Evolutionary conservation across 1,284 basidiomycete species (phyloP).

Genomic region (Vanrija sp.): DNA sequence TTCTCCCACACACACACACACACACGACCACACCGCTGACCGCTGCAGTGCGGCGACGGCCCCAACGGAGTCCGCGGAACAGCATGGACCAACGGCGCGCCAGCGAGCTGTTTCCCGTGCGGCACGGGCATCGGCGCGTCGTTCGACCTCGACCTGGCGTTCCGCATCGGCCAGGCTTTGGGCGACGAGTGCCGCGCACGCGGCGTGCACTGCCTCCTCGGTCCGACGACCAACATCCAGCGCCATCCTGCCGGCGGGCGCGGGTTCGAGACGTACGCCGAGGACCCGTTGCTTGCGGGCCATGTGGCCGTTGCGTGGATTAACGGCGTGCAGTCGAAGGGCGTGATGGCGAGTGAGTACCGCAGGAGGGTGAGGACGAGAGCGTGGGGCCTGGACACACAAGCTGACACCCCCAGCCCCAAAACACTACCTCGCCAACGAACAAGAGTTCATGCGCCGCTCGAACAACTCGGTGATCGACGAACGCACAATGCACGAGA

Average conservation of each 20-base stretch:
- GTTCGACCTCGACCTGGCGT: constrained; percentile 64
- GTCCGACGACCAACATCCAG: constrained; percentile 76
- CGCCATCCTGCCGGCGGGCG: constrained; percentile 69
- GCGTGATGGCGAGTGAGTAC: constrained; percentile 57
- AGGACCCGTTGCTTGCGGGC: constrained; percentile 67
- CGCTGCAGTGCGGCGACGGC: constrained; percentile 19
- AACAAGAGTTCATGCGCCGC: constrained; percentile 52
- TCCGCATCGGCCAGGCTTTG: constrained; percentile 59
- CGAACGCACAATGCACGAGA: constrained; percentile 68
- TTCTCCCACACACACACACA: no score
- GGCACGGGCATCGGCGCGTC: constrained; percentile 71
- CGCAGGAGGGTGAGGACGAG: no score
- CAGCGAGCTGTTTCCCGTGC: constrained; percentile 37
- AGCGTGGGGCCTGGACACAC: not conserved
- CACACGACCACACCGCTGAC: no score
- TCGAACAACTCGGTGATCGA: constrained; percentile 52
- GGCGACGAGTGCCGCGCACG: constrained; percentile 67
- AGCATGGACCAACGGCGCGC: constrained; percentile 20
- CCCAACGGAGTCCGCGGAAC: constrained; percentile 53
- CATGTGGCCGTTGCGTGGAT: constrained; percentile 64
- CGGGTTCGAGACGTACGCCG: constrained; percentile 45
- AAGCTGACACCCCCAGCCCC: constrained; percentile 7
- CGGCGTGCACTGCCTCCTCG: constrained; percentile 62
- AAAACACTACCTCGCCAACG: constrained; percentile 45
- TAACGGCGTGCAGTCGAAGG: constrained; percentile 63